A percentile compares a stretch with the other conserved stretches of the same genome.
phyloP scores from a whole-genome alignment of 2,329 filamentous ascomycete genomes.

The Sporothrix schenckii region DNA sequence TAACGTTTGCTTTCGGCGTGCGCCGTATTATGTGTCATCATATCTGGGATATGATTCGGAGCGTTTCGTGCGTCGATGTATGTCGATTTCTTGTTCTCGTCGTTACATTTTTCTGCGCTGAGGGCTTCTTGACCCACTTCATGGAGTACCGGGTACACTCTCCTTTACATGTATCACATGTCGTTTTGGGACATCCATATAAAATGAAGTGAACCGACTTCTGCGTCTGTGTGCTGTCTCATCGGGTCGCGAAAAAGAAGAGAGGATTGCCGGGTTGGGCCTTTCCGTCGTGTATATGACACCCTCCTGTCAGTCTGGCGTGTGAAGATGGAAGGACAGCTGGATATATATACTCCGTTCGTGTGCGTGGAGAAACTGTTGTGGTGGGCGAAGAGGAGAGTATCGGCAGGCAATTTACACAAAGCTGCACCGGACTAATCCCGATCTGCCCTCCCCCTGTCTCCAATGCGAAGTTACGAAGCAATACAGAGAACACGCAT shows the following conservation, averaged over 20 bases:
- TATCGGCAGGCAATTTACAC: not conserved
- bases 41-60: not conserved
- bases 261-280: not conserved
- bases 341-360: slow-evolving; percentile 1
- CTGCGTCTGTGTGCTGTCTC: not conserved
- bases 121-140: not conserved
- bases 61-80: no score
- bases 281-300: not conserved
- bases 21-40: not conserved
- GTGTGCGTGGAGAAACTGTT: not conserved
- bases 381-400: not conserved
- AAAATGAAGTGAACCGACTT: slow-evolving; percentile 1
- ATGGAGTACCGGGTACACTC: slow-evolving; percentile 5
- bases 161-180: not conserved
- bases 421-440: no score
- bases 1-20: not conserved
- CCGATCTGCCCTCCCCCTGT: not conserved
- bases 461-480: no score
- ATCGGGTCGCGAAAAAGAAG: not conserved
- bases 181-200: slow-evolving; percentile 6
- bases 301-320: not conserved
- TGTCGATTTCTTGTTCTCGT: not conserved
- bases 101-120: not conserved
- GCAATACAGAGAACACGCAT: not conserved
- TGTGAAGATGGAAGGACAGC: not conserved